Conservation (phyloP, 1,284 basidiomycete genomes). For the Irpex sp. region DNA sequence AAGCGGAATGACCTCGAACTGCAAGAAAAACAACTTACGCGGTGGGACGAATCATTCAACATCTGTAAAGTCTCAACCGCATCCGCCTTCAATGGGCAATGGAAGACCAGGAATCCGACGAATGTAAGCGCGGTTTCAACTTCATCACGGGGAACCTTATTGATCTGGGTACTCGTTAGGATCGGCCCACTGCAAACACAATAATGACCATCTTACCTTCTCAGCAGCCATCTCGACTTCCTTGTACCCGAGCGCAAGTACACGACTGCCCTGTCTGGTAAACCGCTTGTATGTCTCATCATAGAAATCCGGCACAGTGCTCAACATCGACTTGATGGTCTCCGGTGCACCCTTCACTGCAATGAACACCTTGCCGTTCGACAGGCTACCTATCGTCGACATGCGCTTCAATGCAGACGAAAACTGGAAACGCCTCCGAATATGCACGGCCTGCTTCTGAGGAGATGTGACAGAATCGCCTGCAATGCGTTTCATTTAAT, state of each 20-base stretch:
- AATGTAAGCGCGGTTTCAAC: slow-evolving; percentile 80
- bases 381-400: slow-evolving; percentile 82
- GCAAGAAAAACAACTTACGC: slow-evolving; percentile 50
- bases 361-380: slow-evolving; percentile 54
- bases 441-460: slow-evolving; percentile 61
- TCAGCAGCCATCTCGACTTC: slow-evolving; percentile 64
- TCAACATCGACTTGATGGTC: slow-evolving; percentile 87
- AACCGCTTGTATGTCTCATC: slow-evolving; percentile 94
- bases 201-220: slow-evolving; percentile 43
- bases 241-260: slow-evolving; percentile 86
- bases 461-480: slow-evolving; percentile 65
- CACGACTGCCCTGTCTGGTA: slow-evolving; percentile 87
- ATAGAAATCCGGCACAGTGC: slow-evolving; percentile 70
- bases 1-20: background rate
- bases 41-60: slow-evolving; percentile 91
- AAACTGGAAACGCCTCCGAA: slow-evolving; percentile 93
- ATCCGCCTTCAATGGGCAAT: slow-evolving; percentile 93
- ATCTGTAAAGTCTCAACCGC: slow-evolving; percentile 87
- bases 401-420: slow-evolving; percentile 94
- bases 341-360: slow-evolving; percentile 95
- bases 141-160: slow-evolving; percentile 74
- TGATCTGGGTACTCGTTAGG: slow-evolving; percentile 56
- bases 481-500: slow-evolving; percentile 26
- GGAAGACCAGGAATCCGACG: slow-evolving; percentile 93
- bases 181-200: background rate